These are phyloP conservation scores for Penicillium mononematosum DNA, from an alignment of 495 filamentous ascomycete genomes.

Conservation along the genomic window DNA sequence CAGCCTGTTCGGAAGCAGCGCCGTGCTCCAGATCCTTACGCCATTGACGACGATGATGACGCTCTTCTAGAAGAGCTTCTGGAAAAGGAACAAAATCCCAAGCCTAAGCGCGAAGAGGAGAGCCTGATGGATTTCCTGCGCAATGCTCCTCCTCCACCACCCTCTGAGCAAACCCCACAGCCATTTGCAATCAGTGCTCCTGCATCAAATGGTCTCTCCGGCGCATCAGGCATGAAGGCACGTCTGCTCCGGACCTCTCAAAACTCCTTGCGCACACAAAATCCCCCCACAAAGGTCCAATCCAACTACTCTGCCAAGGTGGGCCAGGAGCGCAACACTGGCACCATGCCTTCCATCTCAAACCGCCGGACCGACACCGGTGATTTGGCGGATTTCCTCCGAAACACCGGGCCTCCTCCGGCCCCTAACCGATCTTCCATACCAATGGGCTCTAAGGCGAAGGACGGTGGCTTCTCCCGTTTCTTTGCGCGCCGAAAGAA, in stretches of 20 bases:
- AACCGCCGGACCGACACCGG: constrained; percentile 53
- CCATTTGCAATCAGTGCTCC: constrained; percentile 29
- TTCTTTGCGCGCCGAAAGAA: constrained; percentile 47
- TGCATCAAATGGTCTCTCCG: constrained; percentile 39
- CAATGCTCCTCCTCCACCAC: constrained; percentile 77
- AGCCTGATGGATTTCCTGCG: constrained; percentile 87
- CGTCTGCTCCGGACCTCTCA: constrained; percentile 53
- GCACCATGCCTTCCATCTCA: constrained; percentile 29
- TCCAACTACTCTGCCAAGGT: constrained; percentile 45
- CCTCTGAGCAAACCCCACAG: constrained; percentile 48
- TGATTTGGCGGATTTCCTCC: constrained; percentile 78
- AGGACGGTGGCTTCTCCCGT: constrained; percentile 36
- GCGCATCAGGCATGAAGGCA: constrained; percentile 57
- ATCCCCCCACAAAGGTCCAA: constrained; percentile 16
- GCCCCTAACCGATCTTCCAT: constrained; percentile 28
- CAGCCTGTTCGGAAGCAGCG: constrained; percentile 62
- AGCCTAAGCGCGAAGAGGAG: constrained; percentile 54
- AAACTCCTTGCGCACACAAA: constrained; percentile 36
- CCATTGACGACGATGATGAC: constrained; percentile 83
- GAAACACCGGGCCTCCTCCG: constrained; percentile 74
- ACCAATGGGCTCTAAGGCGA: constrained; percentile 20
- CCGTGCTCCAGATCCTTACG: constrained; percentile 84
- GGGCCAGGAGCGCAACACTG: constrained; percentile 36
- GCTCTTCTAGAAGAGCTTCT: constrained; percentile 64
- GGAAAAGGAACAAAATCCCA: constrained; percentile 29